Conservation (phyloP, 768 basidiomycete genomes). For the Zangia roseola region DNA sequence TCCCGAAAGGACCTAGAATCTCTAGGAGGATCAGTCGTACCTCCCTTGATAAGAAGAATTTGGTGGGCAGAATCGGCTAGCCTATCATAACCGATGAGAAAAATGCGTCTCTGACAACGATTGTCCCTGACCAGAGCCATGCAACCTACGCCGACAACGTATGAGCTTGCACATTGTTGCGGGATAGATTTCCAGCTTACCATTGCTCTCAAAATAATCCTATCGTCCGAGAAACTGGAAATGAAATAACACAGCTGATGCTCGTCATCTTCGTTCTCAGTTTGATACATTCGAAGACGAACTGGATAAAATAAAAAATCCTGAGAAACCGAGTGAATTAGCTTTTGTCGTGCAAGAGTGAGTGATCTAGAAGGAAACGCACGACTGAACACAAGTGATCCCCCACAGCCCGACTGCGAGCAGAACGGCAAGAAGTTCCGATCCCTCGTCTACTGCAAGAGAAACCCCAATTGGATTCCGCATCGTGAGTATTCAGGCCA, state of each 20-base stretch:
- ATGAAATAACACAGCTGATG: background rate
- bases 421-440: constrained; percentile 15
- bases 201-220: constrained; percentile 5
- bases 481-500: background rate
- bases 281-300: background rate
- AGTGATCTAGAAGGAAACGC: background rate
- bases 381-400: constrained; percentile 24
- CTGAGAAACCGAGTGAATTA: background rate
- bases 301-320: constrained; percentile 21
- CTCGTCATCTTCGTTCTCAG: background rate
- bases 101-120: background rate
- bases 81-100: constrained; percentile 9
- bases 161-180: too few species aligned
- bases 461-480: background rate
- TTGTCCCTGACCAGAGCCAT: constrained; percentile 15
- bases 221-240: constrained; percentile 10
- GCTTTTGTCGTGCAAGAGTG: background rate
- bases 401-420: constrained; percentile 25
- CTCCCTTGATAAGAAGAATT: constrained; percentile 17
- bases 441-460: constrained; percentile 7
- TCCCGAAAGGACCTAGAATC: background rate
- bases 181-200: background rate
- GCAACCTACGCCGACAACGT: constrained; percentile 5
- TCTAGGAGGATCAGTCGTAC: constrained; percentile 6
- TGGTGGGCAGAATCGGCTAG: constrained; percentile 15